Conservation (phyloP, 306 rosid species). For the Begonia peltatifolia region DNA sequence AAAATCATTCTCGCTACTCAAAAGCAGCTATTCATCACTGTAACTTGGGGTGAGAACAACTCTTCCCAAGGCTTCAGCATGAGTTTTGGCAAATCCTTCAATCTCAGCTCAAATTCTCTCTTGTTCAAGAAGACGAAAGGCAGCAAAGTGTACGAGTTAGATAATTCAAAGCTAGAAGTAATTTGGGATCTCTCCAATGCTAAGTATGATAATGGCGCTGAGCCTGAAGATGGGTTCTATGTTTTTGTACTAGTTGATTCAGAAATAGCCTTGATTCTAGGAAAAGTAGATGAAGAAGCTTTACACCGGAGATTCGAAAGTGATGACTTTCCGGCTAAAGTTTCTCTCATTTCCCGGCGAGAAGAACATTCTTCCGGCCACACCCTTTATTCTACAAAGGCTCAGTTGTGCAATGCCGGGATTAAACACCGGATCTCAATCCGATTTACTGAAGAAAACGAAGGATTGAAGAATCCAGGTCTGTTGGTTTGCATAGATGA, state of each 20-base stretch:
- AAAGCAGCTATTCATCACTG: conserved; percentile 32
- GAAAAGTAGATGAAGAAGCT: conserved; percentile 35
- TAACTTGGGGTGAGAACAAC: conserved; percentile 51
- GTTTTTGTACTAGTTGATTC: conserved; percentile 35
- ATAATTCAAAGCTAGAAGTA: conserved; percentile 37
- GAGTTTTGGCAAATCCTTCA: conserved; percentile 30
- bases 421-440: conserved; percentile 48
- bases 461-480: conserved; percentile 30
- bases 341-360: conserved; percentile 36
- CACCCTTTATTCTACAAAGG: conserved; percentile 47
- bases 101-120: conserved; percentile 56
- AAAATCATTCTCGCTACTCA: conserved; percentile 35
- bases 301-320: conserved; percentile 26
- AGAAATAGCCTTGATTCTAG: conserved; percentile 44
- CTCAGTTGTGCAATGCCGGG: conserved; percentile 53
- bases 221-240: conserved; percentile 61
- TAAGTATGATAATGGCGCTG: conserved; percentile 50
- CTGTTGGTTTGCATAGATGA: conserved; percentile 53
- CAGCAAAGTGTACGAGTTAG: conserved; percentile 36
- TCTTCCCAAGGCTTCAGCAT: conserved; percentile 51
- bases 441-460: conserved; percentile 45
- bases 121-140: conserved; percentile 72
- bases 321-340: conserved; percentile 14
- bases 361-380: conserved; percentile 53
- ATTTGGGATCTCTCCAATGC: conserved; percentile 76